Evolutionary conservation across 2,329 filamentous ascomycete species (phyloP).

Genomic region (Pseudocercospora eumusae): DNA sequence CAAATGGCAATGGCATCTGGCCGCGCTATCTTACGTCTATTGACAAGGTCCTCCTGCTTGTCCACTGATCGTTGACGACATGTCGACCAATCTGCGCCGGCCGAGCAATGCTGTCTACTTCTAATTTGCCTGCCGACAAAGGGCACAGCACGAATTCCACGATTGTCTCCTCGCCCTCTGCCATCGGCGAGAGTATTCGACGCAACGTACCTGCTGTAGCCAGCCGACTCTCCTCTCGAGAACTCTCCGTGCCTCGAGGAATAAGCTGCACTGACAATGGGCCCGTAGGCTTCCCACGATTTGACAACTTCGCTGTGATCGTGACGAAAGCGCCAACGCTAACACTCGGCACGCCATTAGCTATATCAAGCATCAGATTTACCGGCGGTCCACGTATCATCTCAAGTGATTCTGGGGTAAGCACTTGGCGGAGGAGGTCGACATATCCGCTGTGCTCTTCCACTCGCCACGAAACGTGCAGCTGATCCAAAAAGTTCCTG

Average conservation of each 20-base stretch:
- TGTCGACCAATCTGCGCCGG: constrained; percentile 20
- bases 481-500: constrained; percentile 21
- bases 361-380: constrained; percentile 13
- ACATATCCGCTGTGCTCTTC: constrained; percentile 30
- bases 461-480: constrained; percentile 29
- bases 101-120: constrained; percentile 22
- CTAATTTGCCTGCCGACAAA: constrained; percentile 26
- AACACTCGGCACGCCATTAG: neutral
- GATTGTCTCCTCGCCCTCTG: constrained; percentile 13
- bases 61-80: constrained; percentile 2
- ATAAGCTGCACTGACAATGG: constrained; percentile 24
- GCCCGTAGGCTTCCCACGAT: constrained; percentile 15
- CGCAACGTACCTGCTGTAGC: constrained; percentile 28
- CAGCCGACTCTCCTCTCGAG: constrained; percentile 21
- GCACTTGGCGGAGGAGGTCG: constrained; percentile 23
- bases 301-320: constrained; percentile 20
- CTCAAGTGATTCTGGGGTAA: constrained; percentile 23
- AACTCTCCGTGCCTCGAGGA: constrained; percentile 6
- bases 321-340: constrained; percentile 23
- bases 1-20: neutral
- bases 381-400: constrained; percentile 24
- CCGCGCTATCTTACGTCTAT: constrained; percentile 2
- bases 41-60: constrained; percentile 3
- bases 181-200: constrained; percentile 25
- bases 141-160: constrained; percentile 33